Percentiles rank a stretch among this genome's conserved stretches.
These are phyloP conservation scores for Vanderwaltozyma tropicalis DNA, from an alignment of 805 yeast species.

Conservation along the genomic window DNA sequence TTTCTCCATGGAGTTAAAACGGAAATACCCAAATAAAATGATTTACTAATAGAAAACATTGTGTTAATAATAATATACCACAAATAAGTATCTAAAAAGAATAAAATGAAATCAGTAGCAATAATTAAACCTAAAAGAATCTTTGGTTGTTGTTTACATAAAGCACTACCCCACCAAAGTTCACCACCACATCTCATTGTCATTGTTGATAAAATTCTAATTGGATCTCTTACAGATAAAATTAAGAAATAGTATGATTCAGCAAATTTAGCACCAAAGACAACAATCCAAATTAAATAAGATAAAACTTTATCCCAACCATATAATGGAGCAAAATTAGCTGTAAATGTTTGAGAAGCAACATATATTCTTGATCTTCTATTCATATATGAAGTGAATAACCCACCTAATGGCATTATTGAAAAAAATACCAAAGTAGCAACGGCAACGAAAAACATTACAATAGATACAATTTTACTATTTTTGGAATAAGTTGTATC, in stretches of 20 bases:
- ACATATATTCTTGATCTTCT: slow-evolving; percentile 78
- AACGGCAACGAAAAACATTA: slow-evolving; percentile 80
- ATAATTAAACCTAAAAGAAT: slow-evolving; percentile 88
- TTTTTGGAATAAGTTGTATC: slow-evolving; percentile 52
- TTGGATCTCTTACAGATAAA: slow-evolving; percentile 85
- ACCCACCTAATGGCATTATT: slow-evolving; percentile 91
- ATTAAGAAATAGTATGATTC: slow-evolving; percentile 92
- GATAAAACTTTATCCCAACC: slow-evolving; percentile 96
- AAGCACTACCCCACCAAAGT: slow-evolving; percentile 60
- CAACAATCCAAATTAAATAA: slow-evolving; percentile 76
- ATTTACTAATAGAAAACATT: slow-evolving; percentile 90
- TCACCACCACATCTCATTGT: slow-evolving; percentile 94
- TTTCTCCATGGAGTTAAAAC: slow-evolving; percentile 99
- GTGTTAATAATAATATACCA: slow-evolving; percentile 96
- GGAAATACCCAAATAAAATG: slow-evolving; percentile 96
- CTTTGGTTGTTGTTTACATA: slow-evolving; percentile 80
- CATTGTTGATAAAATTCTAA: slow-evolving; percentile 75
- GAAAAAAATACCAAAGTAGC: slow-evolving; percentile 78
- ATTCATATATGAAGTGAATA: slow-evolving; percentile 89
- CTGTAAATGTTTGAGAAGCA: slow-evolving; percentile 92
- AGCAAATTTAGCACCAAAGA: slow-evolving; percentile 75
- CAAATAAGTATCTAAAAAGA: slow-evolving; percentile 96
- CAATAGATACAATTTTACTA: slow-evolving; percentile 69
- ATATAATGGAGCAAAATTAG: slow-evolving; percentile 65
- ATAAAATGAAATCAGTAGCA: slow-evolving; percentile 82